A percentile compares a stretch with the other conserved stretches of the same genome.
These are phyloP conservation scores for Fusarium bactridioides DNA, from an alignment of 2,329 filamentous ascomycete genomes.

Conservation along the genomic window DNA sequence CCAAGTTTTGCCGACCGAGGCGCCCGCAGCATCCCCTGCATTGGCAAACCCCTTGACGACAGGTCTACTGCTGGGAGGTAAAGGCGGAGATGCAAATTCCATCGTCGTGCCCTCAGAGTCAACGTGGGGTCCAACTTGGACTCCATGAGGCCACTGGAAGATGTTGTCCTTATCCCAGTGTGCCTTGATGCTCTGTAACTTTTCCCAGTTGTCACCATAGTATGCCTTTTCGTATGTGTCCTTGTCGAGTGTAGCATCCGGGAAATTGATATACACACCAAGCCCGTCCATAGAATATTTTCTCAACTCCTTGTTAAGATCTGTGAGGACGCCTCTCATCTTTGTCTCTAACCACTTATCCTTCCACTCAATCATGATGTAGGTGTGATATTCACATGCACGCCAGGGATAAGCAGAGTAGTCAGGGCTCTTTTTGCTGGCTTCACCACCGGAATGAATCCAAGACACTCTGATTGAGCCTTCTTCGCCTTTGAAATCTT, in stretches of 20 bases:
- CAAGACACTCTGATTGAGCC: constrained; percentile 35
- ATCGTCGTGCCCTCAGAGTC: rapidly evolving
- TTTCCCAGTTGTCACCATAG: constrained; percentile 41
- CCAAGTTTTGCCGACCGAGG: rapidly evolving
- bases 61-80: background rate
- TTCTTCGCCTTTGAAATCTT: constrained; percentile 23
- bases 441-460: constrained; percentile 42
- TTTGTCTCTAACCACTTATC: constrained; percentile 43
- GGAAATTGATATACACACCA: constrained; percentile 45
- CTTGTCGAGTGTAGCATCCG: constrained; percentile 21
- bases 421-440: background rate
- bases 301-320: constrained; percentile 1
- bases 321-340: constrained; percentile 35
- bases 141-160: constrained; percentile 42
- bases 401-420: constrained; percentile 46
- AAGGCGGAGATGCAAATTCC: rapidly evolving
- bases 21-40: rapidly evolving
- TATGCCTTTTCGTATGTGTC: constrained; percentile 41
- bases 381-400: constrained; percentile 37
- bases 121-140: constrained; percentile 1
- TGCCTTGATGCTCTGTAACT: constrained; percentile 40
- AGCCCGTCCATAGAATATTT: constrained; percentile 27
- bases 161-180: constrained; percentile 40
- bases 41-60: background rate
- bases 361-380: constrained; percentile 43